A percentile compares a stretch with the other conserved stretches of the same genome.
Conservation (phyloP, 2,329 filamentous ascomycete genomes). For the Fusarium sp. region DNA sequence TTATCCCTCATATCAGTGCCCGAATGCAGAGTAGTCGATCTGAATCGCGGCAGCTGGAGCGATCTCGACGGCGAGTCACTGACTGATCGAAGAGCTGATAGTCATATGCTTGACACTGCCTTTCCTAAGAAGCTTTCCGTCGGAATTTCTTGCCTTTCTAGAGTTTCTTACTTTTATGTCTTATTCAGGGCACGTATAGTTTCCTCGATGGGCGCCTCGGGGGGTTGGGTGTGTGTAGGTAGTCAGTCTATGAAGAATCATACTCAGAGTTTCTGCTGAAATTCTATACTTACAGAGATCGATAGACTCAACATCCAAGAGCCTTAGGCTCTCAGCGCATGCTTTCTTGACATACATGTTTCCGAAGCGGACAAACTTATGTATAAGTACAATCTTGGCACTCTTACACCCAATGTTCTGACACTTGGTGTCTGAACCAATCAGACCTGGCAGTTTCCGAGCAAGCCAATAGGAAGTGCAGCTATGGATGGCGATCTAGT, state of each 20-base stretch:
- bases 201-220: conserved; percentile 53
- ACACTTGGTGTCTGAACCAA: conserved; percentile 7
- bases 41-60: too few species aligned
- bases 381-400: neutral
- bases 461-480: conserved; percentile 20
- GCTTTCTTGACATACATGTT: conserved; percentile 19
- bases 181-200: conserved; percentile 57
- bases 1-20: conserved; percentile 64
- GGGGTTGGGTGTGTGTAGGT: conserved; percentile 56
- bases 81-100: conserved; percentile 51
- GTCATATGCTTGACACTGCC: conserved; percentile 64
- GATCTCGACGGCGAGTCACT: conserved; percentile 53
- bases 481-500: neutral
- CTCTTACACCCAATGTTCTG: neutral
- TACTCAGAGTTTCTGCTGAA: rapidly evolving
- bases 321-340: conserved; percentile 46
- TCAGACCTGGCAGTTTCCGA: conserved; percentile 31
- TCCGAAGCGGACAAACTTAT: neutral
- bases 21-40: conserved; percentile 61
- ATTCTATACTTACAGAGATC: conserved; percentile 51
- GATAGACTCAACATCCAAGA: conserved; percentile 54
- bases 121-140: conserved; percentile 41
- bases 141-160: neutral
- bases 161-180: conserved; percentile 45
- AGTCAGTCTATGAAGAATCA: conserved; percentile 48